phyloP scores from a whole-genome alignment of 1,284 basidiomycete genomes.

The Ganoderma resinaceum region DNA sequence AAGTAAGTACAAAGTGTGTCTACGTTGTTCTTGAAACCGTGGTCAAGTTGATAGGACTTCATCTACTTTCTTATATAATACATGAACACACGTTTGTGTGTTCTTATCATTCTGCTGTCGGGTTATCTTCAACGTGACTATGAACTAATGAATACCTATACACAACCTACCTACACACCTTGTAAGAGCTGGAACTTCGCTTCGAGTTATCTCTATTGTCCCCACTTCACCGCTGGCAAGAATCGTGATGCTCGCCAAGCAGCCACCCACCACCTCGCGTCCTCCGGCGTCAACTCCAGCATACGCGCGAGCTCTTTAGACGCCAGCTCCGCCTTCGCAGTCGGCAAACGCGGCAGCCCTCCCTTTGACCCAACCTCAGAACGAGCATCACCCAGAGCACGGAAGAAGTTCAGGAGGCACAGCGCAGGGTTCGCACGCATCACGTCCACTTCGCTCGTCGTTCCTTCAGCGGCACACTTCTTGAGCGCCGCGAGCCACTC shows the following conservation, averaged over 20 bases:
- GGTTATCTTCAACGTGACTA: too few relatives aligned
- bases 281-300: slow-evolving; percentile 4
- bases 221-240: slow-evolving; percentile 3
- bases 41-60: too few relatives aligned
- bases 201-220: too few relatives aligned
- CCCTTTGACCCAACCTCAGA: background rate
- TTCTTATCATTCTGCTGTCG: too few relatives aligned
- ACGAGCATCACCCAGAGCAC: background rate
- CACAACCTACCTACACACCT: too few relatives aligned
- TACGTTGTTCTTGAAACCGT: too few relatives aligned
- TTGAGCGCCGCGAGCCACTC: slow-evolving; percentile 28
- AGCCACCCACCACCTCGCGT: slow-evolving; percentile 10
- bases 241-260: slow-evolving; percentile 17
- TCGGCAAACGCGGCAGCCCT: slow-evolving; percentile 13
- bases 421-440: slow-evolving; percentile 31
- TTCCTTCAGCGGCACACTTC: background rate
- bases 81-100: too few relatives aligned
- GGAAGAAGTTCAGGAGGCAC: slow-evolving; percentile 34
- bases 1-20: too few relatives aligned
- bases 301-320: slow-evolving; percentile 11
- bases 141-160: too few relatives aligned
- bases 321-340: slow-evolving; percentile 10
- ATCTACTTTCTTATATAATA: too few relatives aligned
- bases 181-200: too few relatives aligned
- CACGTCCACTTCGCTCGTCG: slow-evolving; percentile 16